Base-by-base conservation (phyloP, 208 protist species). In the Trypanosoma scelopori region DNA sequence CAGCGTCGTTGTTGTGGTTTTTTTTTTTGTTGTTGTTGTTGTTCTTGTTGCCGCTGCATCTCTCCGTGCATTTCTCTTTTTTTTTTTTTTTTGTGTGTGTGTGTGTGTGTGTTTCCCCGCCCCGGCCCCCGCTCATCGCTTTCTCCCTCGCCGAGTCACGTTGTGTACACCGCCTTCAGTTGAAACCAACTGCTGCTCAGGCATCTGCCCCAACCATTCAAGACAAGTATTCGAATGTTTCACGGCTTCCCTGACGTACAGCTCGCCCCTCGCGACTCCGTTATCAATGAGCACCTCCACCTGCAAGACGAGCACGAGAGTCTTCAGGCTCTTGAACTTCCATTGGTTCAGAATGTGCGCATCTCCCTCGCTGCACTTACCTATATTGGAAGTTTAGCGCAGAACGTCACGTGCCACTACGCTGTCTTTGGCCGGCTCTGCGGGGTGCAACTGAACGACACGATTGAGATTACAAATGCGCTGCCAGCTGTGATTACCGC, bases 321-420 rank as follows among this genome's bases (percentile, higher is more conserved):
- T 60, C 74, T 79, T n/a, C 58, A 55, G 20, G 35, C 50, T 18
- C 46, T 70, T 12, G 43, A 68, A 42, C 58, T 79, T 12, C 55
- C 69, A 5, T 41, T 64, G 27, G 70, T 78, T 11, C 55, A 82
- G 55, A 59, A 50, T 12, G 60, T 85, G 18, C 71, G 68, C 48
- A 69, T 91, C 11, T 73, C 69, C 57, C 86, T 84, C 51, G 58
- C 80, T 11, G 85, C 85, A 41, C 58, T 91, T 23, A 82, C 72
- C 50, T 64, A 71, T 42, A 68, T 92, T 37, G 59, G 76, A 18
- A 78, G 83, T 45, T 55, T 79, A 37, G 62, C 77, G 32, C 68
- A 76, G 56, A 56, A 57, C 25, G 59, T 70, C 25, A 80, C 79
- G 32, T 76, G 57, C 43, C 66, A 73, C 45, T 64, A 65, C 53